Conservation (phyloP, 352 stramenopile genomes). For the Globisporangium canariense region DNA sequence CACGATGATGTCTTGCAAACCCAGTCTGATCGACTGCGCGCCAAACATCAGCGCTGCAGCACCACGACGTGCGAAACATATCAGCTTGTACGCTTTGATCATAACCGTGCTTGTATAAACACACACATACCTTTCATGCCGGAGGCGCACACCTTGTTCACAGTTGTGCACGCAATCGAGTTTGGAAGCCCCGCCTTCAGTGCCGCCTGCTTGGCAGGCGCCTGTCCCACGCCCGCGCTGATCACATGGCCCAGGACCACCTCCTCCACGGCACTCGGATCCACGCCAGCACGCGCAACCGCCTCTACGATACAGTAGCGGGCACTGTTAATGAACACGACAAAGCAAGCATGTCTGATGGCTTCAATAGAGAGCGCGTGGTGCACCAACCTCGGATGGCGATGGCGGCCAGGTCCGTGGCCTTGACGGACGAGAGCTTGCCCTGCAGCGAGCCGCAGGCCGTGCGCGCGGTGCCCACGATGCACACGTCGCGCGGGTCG, state of each 20-base stretch:
- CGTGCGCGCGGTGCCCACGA: constrained; percentile 93
- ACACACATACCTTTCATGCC: constrained; percentile 81
- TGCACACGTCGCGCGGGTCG: constrained; percentile 77
- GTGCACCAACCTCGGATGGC: constrained; percentile 73
- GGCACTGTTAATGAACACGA: background rate
- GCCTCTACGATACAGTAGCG: constrained; percentile 24
- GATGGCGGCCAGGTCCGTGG: constrained; percentile 83
- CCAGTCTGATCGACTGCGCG: constrained; percentile 87
- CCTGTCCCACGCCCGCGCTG: constrained; percentile 92
- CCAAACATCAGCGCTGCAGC: constrained; percentile 68
- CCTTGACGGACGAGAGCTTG: constrained; percentile 78
- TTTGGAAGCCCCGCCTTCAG: constrained; percentile 65
- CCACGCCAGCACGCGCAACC: constrained; percentile 44
- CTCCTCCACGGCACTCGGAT: constrained; percentile 82
- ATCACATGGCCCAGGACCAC: constrained; percentile 95
- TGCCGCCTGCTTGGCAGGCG: constrained; percentile 90
- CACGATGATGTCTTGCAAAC: constrained; percentile 73
- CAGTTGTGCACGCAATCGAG: constrained; percentile 90
- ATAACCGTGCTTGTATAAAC: background rate
- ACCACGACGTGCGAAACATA: background rate
- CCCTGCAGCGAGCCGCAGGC: constrained; percentile 92
- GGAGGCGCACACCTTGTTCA: constrained; percentile 98
- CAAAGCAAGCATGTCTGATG: background rate
- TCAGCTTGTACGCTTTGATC: background rate
- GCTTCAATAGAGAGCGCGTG: background rate